phyloP scores from a whole-genome alignment of 352 stramenopile genomes.

The Pythium coloratum region DNA sequence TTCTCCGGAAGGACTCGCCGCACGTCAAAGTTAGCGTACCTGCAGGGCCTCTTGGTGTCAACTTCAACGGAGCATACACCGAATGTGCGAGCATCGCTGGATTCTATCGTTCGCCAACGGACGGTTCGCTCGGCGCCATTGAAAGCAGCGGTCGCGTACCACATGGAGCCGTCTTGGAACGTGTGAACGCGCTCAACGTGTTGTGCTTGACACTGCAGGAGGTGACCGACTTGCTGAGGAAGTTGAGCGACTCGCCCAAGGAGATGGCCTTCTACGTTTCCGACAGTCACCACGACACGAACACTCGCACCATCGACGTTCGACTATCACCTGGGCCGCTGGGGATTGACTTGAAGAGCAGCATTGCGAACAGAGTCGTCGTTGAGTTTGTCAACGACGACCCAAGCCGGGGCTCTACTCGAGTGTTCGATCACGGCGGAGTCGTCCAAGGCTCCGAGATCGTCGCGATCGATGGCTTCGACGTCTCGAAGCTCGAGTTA shows the following conservation, averaged over 20 bases:
- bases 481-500: slow-evolving; percentile 39
- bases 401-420: slow-evolving; percentile 30
- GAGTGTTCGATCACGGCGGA: slow-evolving; percentile 44
- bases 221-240: slow-evolving; percentile 46
- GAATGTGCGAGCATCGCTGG: slow-evolving; percentile 36
- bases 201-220: slow-evolving; percentile 42
- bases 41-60: slow-evolving; percentile 42
- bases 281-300: slow-evolving; percentile 19
- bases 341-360: slow-evolving; percentile 54
- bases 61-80: slow-evolving; percentile 42
- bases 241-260: slow-evolving; percentile 43
- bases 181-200: slow-evolving; percentile 59
- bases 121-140: slow-evolving; percentile 33
- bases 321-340: slow-evolving; percentile 44
- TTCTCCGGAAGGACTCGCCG: slow-evolving; percentile 22
- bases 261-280: slow-evolving; percentile 34
- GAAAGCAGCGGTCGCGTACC: slow-evolving; percentile 38
- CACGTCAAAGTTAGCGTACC: slow-evolving; percentile 30
- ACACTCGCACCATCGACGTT: slow-evolving; percentile 35
- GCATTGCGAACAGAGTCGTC: slow-evolving; percentile 39
- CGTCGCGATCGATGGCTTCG: slow-evolving; percentile 51
- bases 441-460: slow-evolving; percentile 51
- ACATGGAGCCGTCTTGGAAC: slow-evolving; percentile 38
- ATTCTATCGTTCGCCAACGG: slow-evolving; percentile 35
- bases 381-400: slow-evolving; percentile 49